Evolutionary conservation across 2,329 filamentous ascomycete species (phyloP), one percentile per base, ranked within the genome.

Genomic region (Leptoxyphium fumago): DNA sequence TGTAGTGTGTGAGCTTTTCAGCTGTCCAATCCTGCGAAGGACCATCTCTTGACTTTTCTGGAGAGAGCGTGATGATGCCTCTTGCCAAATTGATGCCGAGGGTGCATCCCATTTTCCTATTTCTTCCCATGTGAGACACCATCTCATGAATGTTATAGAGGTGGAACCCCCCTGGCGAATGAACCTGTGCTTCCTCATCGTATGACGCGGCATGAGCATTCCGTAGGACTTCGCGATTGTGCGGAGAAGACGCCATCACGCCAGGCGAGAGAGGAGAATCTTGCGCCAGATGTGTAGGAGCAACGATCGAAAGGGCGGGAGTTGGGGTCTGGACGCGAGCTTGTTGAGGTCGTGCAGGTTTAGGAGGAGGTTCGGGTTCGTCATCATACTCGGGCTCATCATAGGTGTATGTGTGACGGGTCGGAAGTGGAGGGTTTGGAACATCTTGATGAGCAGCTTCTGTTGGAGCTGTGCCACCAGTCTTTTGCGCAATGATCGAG

Each of bases 71-170:
- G 52, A 98, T 93, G 29, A 82, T 77, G 34, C 88, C 88, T 13
- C 85, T 93, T 40, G 82, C 80, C 45, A 91, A 71, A 59, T 96
- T 95, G 57, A 96, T 82, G n/a, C 89, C 89, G 32, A 96, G 65
- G 0, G 85, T 94, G n/a, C 87, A 94, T 1, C 89, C 87, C 84
- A 95, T 91, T 68, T 96, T 96, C 71, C 94, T 94, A 57, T 84
- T 82, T 69, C 94, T 94, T 45, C 89, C 89, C 78, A 94, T 88
- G 39, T 91, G 78, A n/a, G 87, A 89, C 4, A 94, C 78, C 83
- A 94, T 94, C 65, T 96, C 89, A 60, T 88, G 94, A 55, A 96
- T 88, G 55, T 94, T 95, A 66, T 95, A 96, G 62, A 96, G 72
- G 58, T 93, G 88, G 59, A 88, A 96, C 2, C 84, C 85, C 14